A percentile compares a stretch with the other conserved stretches of the same genome.
phyloP scores from a whole-genome alignment of 202 grass and related monocot species.

The Saccharum hybrid region DNA sequence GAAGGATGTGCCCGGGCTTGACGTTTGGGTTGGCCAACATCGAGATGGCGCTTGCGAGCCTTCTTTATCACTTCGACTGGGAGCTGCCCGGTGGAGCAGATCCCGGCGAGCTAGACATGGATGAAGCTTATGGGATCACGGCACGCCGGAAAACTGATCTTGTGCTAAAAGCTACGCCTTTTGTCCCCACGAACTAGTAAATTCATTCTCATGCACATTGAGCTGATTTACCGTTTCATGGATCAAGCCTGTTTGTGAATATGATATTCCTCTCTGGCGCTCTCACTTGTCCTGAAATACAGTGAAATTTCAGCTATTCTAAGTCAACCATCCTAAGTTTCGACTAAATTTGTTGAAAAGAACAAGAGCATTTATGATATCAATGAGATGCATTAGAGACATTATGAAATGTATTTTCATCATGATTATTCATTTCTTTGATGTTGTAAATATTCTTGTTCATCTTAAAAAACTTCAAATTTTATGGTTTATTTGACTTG shows the following conservation, averaged over 20 bases:
- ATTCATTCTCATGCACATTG: not conserved
- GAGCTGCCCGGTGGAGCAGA: not conserved
- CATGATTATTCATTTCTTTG: no score
- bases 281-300: no score
- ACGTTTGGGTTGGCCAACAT: conserved; percentile 21
- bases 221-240: not conserved
- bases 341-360: no score
- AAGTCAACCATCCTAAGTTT: no score
- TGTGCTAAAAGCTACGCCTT: not conserved
- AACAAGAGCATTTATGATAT: no score
- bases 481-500: no score
- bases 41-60: conserved; percentile 14
- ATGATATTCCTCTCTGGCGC: not conserved
- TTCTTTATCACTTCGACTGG: conserved; percentile 51
- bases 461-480: no score
- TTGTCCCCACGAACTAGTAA: not conserved
- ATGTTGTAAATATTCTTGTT: no score
- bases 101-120: conserved; percentile 26
- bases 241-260: not conserved
- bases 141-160: not conserved
- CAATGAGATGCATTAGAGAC: no score
- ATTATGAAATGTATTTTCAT: no score
- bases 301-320: no score
- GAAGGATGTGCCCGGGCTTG: conserved; percentile 54
- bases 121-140: conserved; percentile 19